Evolutionary conservation across 108 stramenopile species (phyloP).

Genomic region (Pseudonitzschia delicatissima): DNA sequence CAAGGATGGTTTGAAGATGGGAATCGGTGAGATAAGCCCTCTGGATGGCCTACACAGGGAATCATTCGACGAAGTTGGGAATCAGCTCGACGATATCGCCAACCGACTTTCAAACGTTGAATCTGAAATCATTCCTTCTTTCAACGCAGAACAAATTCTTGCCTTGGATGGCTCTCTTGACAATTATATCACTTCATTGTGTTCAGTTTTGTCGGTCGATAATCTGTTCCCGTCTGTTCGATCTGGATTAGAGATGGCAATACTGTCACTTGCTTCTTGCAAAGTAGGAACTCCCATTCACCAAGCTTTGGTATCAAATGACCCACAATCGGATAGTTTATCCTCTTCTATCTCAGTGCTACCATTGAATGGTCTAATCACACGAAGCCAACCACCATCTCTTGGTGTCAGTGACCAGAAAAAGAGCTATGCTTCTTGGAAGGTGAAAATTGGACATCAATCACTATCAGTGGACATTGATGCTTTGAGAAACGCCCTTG

Average conservation of each 20-base stretch:
- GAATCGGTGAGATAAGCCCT: constrained; percentile 83
- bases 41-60: constrained; percentile 71
- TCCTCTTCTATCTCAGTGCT: constrained; percentile 15
- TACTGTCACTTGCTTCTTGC: constrained; percentile 66
- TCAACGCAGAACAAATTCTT: constrained; percentile 43
- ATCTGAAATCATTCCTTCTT: constrained; percentile 23
- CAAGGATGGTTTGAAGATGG: constrained; percentile 50
- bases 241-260: constrained; percentile 82
- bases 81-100: constrained; percentile 48
- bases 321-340: constrained; percentile 7
- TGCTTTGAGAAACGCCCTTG: constrained; percentile 29
- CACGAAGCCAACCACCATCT: constrained; percentile 24
- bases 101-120: constrained; percentile 25
- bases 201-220: constrained; percentile 29
- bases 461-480: constrained; percentile 34
- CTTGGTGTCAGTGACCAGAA: neutral
- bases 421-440: constrained; percentile 50
- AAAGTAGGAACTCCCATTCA: constrained; percentile 45
- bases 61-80: constrained; percentile 49
- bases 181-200: constrained; percentile 36
- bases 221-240: constrained; percentile 48
- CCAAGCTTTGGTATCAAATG: constrained; percentile 41
- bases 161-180: constrained; percentile 51
- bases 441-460: constrained; percentile 78
- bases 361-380: constrained; percentile 70